phyloP scores from a whole-genome alignment of 1,139 yeast genomes.

The Hansenula lynferdii region DNA sequence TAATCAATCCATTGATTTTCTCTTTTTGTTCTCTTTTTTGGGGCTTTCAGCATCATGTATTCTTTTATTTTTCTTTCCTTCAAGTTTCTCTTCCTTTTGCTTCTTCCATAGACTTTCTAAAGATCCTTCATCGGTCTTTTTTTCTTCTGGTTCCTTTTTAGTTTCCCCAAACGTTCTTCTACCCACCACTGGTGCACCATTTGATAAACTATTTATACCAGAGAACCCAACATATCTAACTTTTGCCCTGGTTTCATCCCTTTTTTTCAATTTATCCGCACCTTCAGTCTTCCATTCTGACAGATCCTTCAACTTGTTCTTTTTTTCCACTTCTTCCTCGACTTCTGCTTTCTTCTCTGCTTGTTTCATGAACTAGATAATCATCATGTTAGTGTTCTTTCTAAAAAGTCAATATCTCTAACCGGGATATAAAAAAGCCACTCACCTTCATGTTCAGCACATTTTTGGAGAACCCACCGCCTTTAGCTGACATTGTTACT shows the following conservation, averaged over 20 bases:
- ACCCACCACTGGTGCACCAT: constrained; percentile 19
- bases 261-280: constrained; percentile 24
- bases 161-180: constrained; percentile 26
- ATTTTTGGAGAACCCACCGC: constrained; percentile 47
- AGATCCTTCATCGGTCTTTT: constrained; percentile 17
- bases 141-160: constrained; percentile 5
- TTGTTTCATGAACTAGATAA: constrained; percentile 48
- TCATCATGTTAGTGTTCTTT: too few species aligned
- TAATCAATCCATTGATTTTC: constrained; percentile 8
- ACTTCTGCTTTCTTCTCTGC: constrained; percentile 34
- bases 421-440: too few species aligned
- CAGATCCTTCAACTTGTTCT: constrained; percentile 41
- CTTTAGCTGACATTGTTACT: constrained; percentile 8
- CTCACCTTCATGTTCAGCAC: constrained; percentile 65
- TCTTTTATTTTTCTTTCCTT: constrained; percentile 11
- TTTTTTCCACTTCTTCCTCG: constrained; percentile 31
- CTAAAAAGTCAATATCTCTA: too few species aligned
- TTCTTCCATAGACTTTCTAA: constrained; percentile 32
- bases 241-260: constrained; percentile 22
- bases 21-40: constrained; percentile 17
- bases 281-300: constrained; percentile 55
- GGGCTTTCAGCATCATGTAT: constrained; percentile 17
- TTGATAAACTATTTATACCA: constrained; percentile 26
- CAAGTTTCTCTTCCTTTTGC: constrained; percentile 3
- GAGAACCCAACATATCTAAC: constrained; percentile 46